Percentiles rank a stretch among this genome's conserved stretches.
Evolutionary conservation across 225 moss, liverwort and hornwort genomes (phyloP).

Genomic region (Marchantia polymorpha): DNA sequence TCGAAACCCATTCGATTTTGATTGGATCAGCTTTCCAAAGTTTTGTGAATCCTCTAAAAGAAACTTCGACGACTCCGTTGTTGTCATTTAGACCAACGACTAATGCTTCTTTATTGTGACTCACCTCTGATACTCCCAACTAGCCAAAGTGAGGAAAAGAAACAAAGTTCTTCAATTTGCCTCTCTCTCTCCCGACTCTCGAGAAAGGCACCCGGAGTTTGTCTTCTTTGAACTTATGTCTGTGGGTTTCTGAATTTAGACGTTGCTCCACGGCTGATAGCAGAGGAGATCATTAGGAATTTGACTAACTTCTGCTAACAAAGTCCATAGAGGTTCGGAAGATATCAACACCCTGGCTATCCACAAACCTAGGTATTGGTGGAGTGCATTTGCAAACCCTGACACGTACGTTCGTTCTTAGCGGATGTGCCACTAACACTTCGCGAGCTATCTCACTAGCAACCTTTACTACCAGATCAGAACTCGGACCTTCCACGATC

Average conservation of each 20-base stretch:
- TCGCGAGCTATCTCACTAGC: slow-evolving; percentile 60
- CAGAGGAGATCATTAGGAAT: too few relatives aligned
- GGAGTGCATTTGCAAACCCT: slow-evolving; percentile 74
- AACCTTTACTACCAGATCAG: slow-evolving; percentile 67
- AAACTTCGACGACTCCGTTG: slow-evolving; percentile 64
- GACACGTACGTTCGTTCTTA: slow-evolving; percentile 63
- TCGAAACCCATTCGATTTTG: slow-evolving; percentile 74
- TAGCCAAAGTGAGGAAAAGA: slow-evolving; percentile 75
- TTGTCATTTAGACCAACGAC: slow-evolving; percentile 62
- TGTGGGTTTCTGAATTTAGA: too few relatives aligned
- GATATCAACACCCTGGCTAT: slow-evolving; percentile 72
- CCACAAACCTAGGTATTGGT: slow-evolving; percentile 59
- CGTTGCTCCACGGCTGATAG: too few relatives aligned
- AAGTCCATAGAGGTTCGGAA: slow-evolving; percentile 53
- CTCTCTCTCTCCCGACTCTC: too few relatives aligned
- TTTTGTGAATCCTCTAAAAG: slow-evolving; percentile 64
- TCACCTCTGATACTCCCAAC: slow-evolving; percentile 43
- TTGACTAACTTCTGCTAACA: neutral
- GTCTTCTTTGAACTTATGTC: too few relatives aligned
- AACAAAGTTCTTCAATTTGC: slow-evolving; percentile 64
- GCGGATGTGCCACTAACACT: slow-evolving; percentile 48
- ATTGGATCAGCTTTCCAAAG: slow-evolving; percentile 93
- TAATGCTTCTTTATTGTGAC: slow-evolving; percentile 56
- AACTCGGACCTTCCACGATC: slow-evolving; percentile 73
- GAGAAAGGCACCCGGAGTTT: too few relatives aligned